Percentiles rank a stretch among this genome's conserved stretches.
phyloP scores from a whole-genome alignment of 331 rosid species.

The Malus hybrid region DNA sequence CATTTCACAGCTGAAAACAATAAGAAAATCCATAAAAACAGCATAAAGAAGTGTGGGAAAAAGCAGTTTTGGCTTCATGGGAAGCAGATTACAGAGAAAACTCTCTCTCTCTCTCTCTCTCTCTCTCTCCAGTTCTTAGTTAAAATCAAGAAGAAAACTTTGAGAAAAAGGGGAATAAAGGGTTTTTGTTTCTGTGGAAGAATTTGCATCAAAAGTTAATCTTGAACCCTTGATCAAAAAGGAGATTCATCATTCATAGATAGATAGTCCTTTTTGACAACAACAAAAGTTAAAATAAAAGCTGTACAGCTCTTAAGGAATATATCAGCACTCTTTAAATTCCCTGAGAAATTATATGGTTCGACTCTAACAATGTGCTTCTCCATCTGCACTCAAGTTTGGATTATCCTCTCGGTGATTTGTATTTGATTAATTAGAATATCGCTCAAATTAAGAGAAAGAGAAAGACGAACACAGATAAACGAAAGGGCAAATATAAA shows the following conservation, averaged over 20 bases:
- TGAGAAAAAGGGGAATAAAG: conserved; percentile 32
- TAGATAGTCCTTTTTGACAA: conserved; percentile 25
- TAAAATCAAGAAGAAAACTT: neutral
- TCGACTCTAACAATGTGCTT: no score
- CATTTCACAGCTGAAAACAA: conserved; percentile 1
- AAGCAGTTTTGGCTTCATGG: conserved; percentile 19
- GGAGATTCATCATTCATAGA: conserved; percentile 37
- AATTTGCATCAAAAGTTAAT: conserved; percentile 38
- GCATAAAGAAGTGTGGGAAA: conserved; percentile 9
- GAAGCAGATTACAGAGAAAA: conserved; percentile 27
- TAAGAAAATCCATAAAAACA: conserved; percentile 11
- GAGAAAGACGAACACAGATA: neutral
- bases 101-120: conserved; percentile 31
- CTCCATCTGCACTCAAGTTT: no score
- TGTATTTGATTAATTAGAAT: no score
- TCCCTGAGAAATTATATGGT: neutral
- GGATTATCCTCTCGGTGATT: no score
- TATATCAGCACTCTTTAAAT: neutral
- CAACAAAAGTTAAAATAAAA: conserved; percentile 29
- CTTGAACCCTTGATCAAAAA: conserved; percentile 20
- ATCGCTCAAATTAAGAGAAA: no score
- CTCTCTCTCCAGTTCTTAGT: conserved; percentile 16
- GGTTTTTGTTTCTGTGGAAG: conserved; percentile 2
- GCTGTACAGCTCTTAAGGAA: conserved; percentile 4
- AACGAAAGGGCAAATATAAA: neutral